These are phyloP conservation scores for Backusella macrospora DNA, from an alignment of 192 early-diverging fungal species.

Conservation along the genomic window DNA sequence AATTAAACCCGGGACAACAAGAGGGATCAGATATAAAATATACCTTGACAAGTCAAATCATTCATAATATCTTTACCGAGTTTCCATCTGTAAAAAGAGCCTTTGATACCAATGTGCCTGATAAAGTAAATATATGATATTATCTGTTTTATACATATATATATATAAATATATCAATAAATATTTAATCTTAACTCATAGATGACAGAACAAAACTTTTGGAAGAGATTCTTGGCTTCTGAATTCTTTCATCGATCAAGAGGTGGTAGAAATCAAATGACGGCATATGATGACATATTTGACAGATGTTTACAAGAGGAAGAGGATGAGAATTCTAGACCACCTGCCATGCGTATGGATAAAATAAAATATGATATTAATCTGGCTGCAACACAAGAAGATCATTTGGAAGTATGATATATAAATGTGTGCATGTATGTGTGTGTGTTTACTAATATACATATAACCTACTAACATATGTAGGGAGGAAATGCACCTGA, in stretches of 20 bases:
- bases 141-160: background rate
- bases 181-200: constrained; percentile 24
- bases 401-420: constrained; percentile 64
- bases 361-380: constrained; percentile 73
- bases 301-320: constrained; percentile 77
- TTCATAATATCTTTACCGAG: constrained; percentile 87
- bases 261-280: constrained; percentile 45
- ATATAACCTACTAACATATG: background rate
- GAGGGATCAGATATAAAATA: constrained; percentile 83
- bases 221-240: constrained; percentile 83
- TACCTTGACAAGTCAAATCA: constrained; percentile 87
- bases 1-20: constrained; percentile 62
- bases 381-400: constrained; percentile 79
- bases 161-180: background rate
- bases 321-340: constrained; percentile 53
- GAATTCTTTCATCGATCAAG: constrained; percentile 86
- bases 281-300: constrained; percentile 75
- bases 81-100: constrained; percentile 86
- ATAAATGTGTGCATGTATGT: background rate
- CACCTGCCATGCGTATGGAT: constrained; percentile 53
- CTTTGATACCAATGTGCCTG: constrained; percentile 81
- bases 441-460: background rate
- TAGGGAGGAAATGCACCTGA: constrained; percentile 78
- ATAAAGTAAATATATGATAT: constrained; percentile 33
- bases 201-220: constrained; percentile 78